These are phyloP conservation scores for Malbranchea cinnamomea DNA, from an alignment of 2,329 filamentous ascomycete species.

Conservation along the genomic window DNA sequence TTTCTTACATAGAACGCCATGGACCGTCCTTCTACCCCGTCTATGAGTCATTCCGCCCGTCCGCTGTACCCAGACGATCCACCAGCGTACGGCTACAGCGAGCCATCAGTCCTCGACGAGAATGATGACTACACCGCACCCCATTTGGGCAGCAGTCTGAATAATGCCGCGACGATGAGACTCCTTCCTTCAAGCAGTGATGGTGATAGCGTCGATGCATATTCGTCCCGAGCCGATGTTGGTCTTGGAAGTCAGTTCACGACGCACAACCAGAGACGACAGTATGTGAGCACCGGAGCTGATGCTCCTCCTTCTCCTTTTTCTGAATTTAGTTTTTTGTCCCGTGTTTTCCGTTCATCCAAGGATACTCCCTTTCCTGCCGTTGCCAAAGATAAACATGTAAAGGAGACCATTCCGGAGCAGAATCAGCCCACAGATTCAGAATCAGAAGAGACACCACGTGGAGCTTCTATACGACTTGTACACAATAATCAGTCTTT, in stretches of 20 bases:
- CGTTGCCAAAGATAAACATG: no score
- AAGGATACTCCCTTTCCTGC: conserved; percentile 2
- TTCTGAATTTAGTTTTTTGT: not conserved
- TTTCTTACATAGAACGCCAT: no score
- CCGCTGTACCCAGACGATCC: conserved; percentile 28
- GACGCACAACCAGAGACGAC: conserved; percentile 10
- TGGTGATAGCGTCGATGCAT: conserved; percentile 5
- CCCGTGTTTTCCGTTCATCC: conserved; percentile 1
- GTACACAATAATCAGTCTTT: not conserved
- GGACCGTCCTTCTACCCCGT: conserved; percentile 12
- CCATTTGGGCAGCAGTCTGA: conserved; percentile 11
- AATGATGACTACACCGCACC: conserved; percentile 15
- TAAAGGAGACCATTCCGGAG: no score
- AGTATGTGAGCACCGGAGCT: conserved; percentile 21
- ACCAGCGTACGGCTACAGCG: conserved; percentile 24
- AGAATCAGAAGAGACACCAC: no score
- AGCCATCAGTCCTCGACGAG: conserved; percentile 18
- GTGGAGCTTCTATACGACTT: no score
- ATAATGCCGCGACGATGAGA: conserved; percentile 29
- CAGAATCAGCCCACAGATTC: no score
- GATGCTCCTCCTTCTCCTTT: conserved; percentile 7
- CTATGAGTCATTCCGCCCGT: conserved; percentile 14
- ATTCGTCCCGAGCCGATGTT: conserved; percentile 5
- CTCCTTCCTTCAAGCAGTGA: conserved; percentile 23
- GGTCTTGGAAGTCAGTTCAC: conserved; percentile 9